Base-by-base conservation (phyloP, 345 rosid species). In the Durio zibethinus region DNA sequence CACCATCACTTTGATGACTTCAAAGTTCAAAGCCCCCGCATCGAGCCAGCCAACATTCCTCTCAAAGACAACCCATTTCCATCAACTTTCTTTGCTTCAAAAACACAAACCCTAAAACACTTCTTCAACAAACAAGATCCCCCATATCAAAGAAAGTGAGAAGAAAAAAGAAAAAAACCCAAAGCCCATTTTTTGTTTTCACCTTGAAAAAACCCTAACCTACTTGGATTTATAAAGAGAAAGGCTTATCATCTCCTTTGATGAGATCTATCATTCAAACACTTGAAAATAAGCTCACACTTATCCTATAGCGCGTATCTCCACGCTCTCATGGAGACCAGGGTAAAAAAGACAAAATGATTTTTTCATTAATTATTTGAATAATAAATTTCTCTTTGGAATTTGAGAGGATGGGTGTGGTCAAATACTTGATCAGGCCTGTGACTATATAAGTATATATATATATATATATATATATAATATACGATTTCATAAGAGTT, bases 191-290 rank as follows among this genome's bases (percentile, higher is more conserved):
- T 43, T 69, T 20, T 4, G 27, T 27, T 43, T 56, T 7, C 11
- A 18, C 31, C 35, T 29, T 29, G 31, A 15, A 9, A 65, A 76
- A 81, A 69, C 84, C 81, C 76, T 81, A 68, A 48, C 25, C 76
- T 38, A 60, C 78, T 35, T 29, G 64, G 52, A 64, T 81, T 77
- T 81, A 78, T 82, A 78, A 61, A 81, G 76, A 62, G 56, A 70
- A 47, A 59, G 47, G 63, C 27, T 11, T 29, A 69, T 1, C 50
- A 15, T 52, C 8, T 43, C 23, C 40, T 47, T n/a, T 20, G 43
- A 2, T 71, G 42, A 29, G 59, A 48, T 47, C 57, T 29, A 42
- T 9, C 74, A 27, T 36, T 36, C 40, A 23, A 18, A 25, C 57
- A 70, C 57, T 70, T 12, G 18, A 23, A 67, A 67, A 3, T 25